A percentile compares a stretch with the other conserved stretches of the same genome.
Conservation (phyloP, 805 yeast species). For the Monosporozyma siamensis region DNA sequence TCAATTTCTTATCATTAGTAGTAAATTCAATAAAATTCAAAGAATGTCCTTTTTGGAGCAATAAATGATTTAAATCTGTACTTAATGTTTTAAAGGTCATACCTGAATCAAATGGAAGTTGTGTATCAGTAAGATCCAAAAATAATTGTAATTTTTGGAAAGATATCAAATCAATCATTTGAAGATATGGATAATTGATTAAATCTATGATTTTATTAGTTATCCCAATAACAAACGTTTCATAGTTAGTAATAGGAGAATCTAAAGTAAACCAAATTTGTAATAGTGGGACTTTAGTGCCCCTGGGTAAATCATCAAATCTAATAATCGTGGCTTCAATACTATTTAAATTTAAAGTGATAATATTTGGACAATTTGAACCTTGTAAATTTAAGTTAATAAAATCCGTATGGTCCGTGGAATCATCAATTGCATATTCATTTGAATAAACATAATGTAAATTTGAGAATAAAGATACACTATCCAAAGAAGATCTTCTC, state of each 20-base stretch:
- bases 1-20: not conserved
- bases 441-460: not conserved
- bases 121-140: not conserved
- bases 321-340: not conserved
- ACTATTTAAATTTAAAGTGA: not conserved
- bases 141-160: slow-evolving; percentile 1
- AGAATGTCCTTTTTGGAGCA: not conserved
- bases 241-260: not conserved
- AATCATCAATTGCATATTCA: slow-evolving; percentile 5
- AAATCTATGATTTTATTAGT: not conserved
- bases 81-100: not conserved
- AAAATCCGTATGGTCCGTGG: slow-evolving; percentile 1
- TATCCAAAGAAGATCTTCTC: slow-evolving; percentile 12
- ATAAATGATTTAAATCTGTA: not conserved
- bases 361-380: not conserved
- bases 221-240: not conserved
- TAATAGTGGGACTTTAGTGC: not conserved
- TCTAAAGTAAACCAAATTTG: not conserved
- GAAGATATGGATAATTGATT: not conserved
- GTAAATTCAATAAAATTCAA: not conserved
- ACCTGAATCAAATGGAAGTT: not conserved
- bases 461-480: slow-evolving; percentile 5
- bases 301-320: not conserved
- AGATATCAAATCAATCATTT: not conserved
- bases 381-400: not conserved